Base-by-base conservation (phyloP, 1,139 yeast genomes). In the Hyphopichia fennica region DNA sequence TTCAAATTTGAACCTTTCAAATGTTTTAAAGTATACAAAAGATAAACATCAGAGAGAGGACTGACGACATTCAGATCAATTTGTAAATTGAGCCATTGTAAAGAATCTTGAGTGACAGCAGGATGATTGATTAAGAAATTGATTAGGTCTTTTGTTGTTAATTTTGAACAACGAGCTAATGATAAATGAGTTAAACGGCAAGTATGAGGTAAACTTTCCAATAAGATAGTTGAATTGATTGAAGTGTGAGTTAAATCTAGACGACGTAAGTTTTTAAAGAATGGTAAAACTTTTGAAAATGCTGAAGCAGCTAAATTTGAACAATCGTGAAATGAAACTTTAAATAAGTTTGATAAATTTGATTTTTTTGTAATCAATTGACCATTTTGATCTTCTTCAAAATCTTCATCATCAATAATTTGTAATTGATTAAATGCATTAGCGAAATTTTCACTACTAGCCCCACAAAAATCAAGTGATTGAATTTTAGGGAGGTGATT, bases 401-500 rank as follows among this genome's bases (percentile, higher is more conserved):
- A 44, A 17, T 36, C 39, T 5, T 45, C 45, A 16, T 50, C 53
- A 8, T 49, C 42, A 11, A 47, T 45, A 33, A 74, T 58, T 7
- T 47, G 51, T 11, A 77, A 57, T 31, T 61, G 55, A 29, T 71
- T 67, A 57, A 88, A 85, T n/a, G 87, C 86, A n/a, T 65, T 58
- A 11, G 81, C 81, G 56, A 87, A 87, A 20, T 60, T 67, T 39
- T 72, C 72, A 40, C 87, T 84, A 13, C 89, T 82, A 33, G 96
- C 88, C 3, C 97, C 97, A 62, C 96, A 90, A 52, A 90, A 88
- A 64, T 90, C 98, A 18, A 90, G 67, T 1, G 88, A 81, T 59
- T 83, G 81, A 37, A 91, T 67, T 44, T 75, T 68, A 10, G 78
- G 77, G 50, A 85, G 72, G 15, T 77, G 63, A 49, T 84, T 82